phyloP scores from a whole-genome alignment of 768 basidiomycete genomes.

The Hebeloma cylindrosporum region DNA sequence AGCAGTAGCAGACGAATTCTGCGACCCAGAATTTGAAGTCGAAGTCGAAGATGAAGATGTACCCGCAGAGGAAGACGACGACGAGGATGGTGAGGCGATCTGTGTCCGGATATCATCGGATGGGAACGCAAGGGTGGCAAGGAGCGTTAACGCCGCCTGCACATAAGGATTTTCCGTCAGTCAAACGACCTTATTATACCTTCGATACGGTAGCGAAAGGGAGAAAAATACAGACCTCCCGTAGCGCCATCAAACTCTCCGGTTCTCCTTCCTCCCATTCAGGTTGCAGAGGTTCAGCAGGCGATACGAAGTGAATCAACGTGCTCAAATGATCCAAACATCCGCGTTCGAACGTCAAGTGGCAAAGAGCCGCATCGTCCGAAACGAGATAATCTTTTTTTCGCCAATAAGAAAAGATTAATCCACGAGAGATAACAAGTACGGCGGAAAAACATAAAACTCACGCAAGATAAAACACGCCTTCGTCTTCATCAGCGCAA shows the following conservation, averaged over 20 bases:
- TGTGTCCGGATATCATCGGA: slow-evolving; percentile 71
- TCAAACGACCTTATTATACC: neutral
- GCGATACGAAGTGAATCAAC: slow-evolving; percentile 55
- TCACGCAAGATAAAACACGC: slow-evolving; percentile 67
- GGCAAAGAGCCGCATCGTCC: slow-evolving; percentile 68
- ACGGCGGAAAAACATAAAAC: slow-evolving; percentile 3
- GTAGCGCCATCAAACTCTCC: slow-evolving; percentile 52
- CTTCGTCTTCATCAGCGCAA: slow-evolving; percentile 37
- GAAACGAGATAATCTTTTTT: slow-evolving; percentile 64
- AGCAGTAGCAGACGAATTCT: too few species aligned
- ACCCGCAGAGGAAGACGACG: slow-evolving; percentile 41
- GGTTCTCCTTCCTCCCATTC: slow-evolving; percentile 75
- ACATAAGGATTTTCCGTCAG: too few species aligned
- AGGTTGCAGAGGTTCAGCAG: slow-evolving; percentile 31
- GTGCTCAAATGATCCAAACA: slow-evolving; percentile 55
- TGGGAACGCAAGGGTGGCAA: slow-evolving; percentile 72
- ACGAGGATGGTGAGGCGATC: slow-evolving; percentile 66
- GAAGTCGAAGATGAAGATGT: too few species aligned
- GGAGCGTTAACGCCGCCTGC: slow-evolving; percentile 71
- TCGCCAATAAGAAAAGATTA: slow-evolving; percentile 1
- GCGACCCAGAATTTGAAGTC: too few species aligned
- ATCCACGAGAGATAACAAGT: slow-evolving; percentile 10
- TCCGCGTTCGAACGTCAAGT: slow-evolving; percentile 69
- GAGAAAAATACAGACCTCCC: slow-evolving; percentile 51
- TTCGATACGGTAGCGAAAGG: neutral